These are phyloP conservation scores for Dysphania ambrosioides DNA, from an alignment of 148 eudicot species.

Conservation along the genomic window DNA sequence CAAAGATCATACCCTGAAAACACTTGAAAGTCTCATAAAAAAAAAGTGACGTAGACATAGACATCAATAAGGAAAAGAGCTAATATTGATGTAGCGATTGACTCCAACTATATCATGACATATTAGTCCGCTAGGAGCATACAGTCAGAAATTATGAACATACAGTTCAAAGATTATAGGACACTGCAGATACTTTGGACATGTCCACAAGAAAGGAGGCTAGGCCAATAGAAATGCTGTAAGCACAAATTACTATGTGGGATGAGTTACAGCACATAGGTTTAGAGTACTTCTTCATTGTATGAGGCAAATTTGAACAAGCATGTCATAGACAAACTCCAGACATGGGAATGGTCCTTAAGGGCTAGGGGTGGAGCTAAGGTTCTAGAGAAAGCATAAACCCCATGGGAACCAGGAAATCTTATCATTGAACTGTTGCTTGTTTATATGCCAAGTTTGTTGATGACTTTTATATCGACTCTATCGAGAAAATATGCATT, in stretches of 20 bases:
- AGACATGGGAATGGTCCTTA: not conserved
- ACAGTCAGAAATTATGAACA: too few species aligned
- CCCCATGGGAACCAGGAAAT: not conserved
- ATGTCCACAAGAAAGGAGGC: not conserved
- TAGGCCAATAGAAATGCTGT: not conserved
- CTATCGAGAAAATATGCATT: not conserved
- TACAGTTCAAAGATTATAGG: too few species aligned
- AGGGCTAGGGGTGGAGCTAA: not conserved
- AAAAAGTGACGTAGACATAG: too few species aligned
- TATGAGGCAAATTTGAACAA: not conserved
- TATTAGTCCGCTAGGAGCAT: too few species aligned
- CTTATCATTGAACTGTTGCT: not conserved
- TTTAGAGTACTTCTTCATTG: too few species aligned
- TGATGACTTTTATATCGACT: not conserved
- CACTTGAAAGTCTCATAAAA: too few species aligned
- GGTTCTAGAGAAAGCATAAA: not conserved
- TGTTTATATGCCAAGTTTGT: not conserved
- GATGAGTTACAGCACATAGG: not conserved
- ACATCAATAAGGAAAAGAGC: too few species aligned
- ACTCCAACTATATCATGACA: too few species aligned
- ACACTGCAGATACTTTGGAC: not conserved
- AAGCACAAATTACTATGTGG: not conserved
- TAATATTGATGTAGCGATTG: too few species aligned
- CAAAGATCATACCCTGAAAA: too few species aligned
- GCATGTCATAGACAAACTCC: too few species aligned